A percentile compares a stretch with the other conserved stretches of the same genome.
These are phyloP conservation scores for Cymbomonas tetramitiformis DNA, from an alignment of 139 green algal genomes.

Conservation along the genomic window DNA sequence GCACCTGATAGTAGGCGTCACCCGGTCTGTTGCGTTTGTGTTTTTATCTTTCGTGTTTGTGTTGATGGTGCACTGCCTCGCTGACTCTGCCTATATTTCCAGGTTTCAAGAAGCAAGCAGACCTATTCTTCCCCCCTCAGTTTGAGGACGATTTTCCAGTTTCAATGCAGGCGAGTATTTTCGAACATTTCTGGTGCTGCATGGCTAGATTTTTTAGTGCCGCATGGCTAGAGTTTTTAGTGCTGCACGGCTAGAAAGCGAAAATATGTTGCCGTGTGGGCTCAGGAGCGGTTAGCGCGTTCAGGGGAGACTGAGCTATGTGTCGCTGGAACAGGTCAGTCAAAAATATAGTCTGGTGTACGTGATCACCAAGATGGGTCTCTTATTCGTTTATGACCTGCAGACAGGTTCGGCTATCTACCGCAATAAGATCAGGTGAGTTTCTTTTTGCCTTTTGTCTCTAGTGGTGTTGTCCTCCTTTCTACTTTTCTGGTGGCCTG, in stretches of 20 bases:
- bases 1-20: neutral
- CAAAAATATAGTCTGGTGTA: slow-evolving; percentile 81
- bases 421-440: slow-evolving; percentile 89
- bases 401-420: slow-evolving; percentile 89
- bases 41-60: neutral
- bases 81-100: slow-evolving; percentile 1
- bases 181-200: neutral
- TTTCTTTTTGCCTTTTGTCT: too few relatives aligned
- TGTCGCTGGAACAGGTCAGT: too few relatives aligned
- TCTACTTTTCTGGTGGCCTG: too few relatives aligned
- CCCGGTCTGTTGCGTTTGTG: neutral
- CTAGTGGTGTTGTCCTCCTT: too few relatives aligned
- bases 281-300: too few relatives aligned
- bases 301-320: too few relatives aligned
- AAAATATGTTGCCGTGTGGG: too few relatives aligned
- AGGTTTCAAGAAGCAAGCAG: slow-evolving; percentile 74
- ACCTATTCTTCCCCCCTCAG: slow-evolving; percentile 97
- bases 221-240: too few relatives aligned
- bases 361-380: slow-evolving; percentile 90
- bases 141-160: slow-evolving; percentile 99
- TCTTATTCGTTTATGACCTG: slow-evolving; percentile 98
- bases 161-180: slow-evolving; percentile 88
- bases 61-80: neutral
- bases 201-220: neutral
- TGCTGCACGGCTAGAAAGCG: too few relatives aligned